Percentiles rank a stretch among this genome's conserved stretches.
Evolutionary conservation across 441 rosid genomes (phyloP).

Genomic region (Populus hybrid): DNA sequence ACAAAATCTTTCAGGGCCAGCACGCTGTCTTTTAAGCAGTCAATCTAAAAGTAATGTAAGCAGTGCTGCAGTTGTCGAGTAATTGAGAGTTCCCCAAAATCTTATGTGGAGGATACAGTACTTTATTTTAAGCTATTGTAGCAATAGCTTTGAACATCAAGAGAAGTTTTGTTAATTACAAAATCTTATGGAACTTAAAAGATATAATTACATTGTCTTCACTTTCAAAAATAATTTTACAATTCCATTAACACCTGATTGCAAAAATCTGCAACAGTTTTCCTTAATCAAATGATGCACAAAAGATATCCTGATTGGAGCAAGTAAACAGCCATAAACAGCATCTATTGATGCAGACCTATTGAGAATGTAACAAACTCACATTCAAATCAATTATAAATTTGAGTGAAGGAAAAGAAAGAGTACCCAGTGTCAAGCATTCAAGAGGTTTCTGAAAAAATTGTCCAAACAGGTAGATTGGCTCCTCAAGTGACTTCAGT

Average conservation of each 20-base stretch:
- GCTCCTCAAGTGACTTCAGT: no score
- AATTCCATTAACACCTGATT: background rate
- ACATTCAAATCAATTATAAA: slow-evolving; percentile 3
- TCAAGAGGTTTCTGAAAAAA: no score
- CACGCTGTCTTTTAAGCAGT: background rate
- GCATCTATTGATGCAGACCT: background rate
- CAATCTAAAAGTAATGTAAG: background rate
- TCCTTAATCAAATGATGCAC: background rate
- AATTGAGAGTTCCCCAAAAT: background rate
- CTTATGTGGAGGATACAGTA: background rate
- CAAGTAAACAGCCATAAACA: background rate
- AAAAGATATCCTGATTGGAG: background rate
- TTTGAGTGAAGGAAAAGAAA: background rate
- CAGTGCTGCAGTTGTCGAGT: background rate
- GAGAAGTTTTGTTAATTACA: background rate
- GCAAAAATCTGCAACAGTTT: background rate
- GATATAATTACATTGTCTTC: background rate
- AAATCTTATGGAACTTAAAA: background rate
- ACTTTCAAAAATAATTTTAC: background rate
- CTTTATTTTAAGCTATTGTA: background rate
- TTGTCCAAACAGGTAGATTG: no score
- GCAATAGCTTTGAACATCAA: background rate
- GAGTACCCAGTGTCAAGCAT: background rate
- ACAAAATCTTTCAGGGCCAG: background rate
- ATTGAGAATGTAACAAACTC: background rate